phyloP scores from a whole-genome alignment of 1,139 yeast species.

The Trichomonascaceae sp. region DNA sequence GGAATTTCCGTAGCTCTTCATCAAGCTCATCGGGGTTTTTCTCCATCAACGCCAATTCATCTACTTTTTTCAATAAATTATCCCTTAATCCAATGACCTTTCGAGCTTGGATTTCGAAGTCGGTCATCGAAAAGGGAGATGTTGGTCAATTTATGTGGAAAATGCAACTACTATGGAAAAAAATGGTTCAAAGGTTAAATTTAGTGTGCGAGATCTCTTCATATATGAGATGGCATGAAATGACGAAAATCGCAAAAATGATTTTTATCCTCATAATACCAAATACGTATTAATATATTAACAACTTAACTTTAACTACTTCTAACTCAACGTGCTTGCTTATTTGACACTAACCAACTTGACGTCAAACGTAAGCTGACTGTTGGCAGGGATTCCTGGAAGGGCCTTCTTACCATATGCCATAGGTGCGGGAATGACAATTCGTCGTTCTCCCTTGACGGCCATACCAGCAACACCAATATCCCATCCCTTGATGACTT shows the following conservation, averaged over 20 bases:
- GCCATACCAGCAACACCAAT: slow-evolving; percentile 98
- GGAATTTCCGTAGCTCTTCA: slow-evolving; percentile 16
- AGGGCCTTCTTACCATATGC: slow-evolving; percentile 92
- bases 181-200: neutral
- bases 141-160: neutral
- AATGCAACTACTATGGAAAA: neutral
- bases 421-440: slow-evolving; percentile 89
- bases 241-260: too few species aligned
- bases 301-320: neutral
- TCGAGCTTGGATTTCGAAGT: slow-evolving; percentile 12
- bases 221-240: neutral
- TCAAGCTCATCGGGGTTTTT: slow-evolving; percentile 14
- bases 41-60: slow-evolving; percentile 13
- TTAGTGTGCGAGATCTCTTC: neutral
- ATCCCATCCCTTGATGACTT: slow-evolving; percentile 98
- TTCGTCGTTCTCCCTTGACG: slow-evolving; percentile 98
- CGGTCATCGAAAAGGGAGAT: slow-evolving; percentile 1
- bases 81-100: slow-evolving; percentile 23
- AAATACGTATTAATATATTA: neutral
- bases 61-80: slow-evolving; percentile 19
- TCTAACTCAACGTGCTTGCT: slow-evolving; percentile 6
- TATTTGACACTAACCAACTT: slow-evolving; percentile 87
- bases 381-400: slow-evolving; percentile 97
- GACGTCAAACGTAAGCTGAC: slow-evolving; percentile 92
- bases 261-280: neutral